Evolutionary conservation across 1,284 basidiomycete genomes (phyloP).

Genomic region (Cutaneotrichosporon daszewskae): DNA sequence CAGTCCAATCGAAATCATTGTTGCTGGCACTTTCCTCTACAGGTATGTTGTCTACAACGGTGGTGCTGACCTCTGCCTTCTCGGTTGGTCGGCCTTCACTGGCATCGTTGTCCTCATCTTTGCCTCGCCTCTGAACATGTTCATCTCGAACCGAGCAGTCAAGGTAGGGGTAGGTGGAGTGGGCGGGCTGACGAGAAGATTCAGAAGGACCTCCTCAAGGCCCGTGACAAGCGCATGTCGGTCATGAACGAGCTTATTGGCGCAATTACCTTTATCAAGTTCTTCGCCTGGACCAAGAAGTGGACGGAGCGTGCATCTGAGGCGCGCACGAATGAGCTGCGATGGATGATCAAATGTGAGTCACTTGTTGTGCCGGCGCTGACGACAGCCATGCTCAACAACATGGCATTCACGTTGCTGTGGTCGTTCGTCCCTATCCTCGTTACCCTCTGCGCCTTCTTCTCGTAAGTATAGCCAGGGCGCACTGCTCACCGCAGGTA

Average conservation of each 20-base stretch:
- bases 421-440: slow-evolving; percentile 41
- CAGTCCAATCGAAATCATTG: slow-evolving; percentile 72
- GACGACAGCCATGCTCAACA: slow-evolving; percentile 30
- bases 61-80: slow-evolving; percentile 53
- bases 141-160: slow-evolving; percentile 54
- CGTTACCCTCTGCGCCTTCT: slow-evolving; percentile 47
- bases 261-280: slow-evolving; percentile 49
- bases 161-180: slow-evolving; percentile 54
- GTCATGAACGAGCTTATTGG: slow-evolving; percentile 79
- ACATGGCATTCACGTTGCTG: slow-evolving; percentile 29
- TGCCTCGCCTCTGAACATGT: slow-evolving; percentile 57
- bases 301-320: slow-evolving; percentile 43
- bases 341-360: slow-evolving; percentile 34
- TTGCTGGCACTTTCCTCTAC: slow-evolving; percentile 72
- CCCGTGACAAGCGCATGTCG: slow-evolving; percentile 76
- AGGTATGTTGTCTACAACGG: slow-evolving; percentile 53
- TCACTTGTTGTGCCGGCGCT: slow-evolving; percentile 1
- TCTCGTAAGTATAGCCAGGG: slow-evolving; percentile 25
- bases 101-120: slow-evolving; percentile 72
- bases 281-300: slow-evolving; percentile 47
- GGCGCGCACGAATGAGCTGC: slow-evolving; percentile 42
- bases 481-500: slow-evolving; percentile 23
- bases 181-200: slow-evolving; percentile 52
- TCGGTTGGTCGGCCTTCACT: slow-evolving; percentile 76
- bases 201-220: slow-evolving; percentile 63